phyloP scores from a whole-genome alignment of 176 grass and related monocot species.

The Aegilops bicornis region DNA sequence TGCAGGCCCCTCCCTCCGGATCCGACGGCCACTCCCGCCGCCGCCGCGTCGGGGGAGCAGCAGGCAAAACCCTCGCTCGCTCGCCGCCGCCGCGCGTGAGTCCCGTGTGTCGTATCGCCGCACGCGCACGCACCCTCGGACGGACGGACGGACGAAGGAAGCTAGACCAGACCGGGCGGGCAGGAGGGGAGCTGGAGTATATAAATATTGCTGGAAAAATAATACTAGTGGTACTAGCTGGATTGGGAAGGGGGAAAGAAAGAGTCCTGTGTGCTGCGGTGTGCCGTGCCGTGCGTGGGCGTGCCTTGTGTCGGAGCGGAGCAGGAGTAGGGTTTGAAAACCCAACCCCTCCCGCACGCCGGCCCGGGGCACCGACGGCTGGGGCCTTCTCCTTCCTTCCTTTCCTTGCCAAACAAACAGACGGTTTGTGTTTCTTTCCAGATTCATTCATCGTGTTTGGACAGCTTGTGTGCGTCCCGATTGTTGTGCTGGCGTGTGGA shows the following conservation, averaged over 20 bases:
- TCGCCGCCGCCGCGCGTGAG: too few relatives aligned
- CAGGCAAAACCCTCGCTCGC: constrained; percentile 43
- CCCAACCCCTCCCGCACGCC: background rate
- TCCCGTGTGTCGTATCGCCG: too few relatives aligned
- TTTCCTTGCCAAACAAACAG: too few relatives aligned
- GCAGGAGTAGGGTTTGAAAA: background rate
- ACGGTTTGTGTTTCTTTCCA: too few relatives aligned
- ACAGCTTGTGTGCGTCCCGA: too few relatives aligned
- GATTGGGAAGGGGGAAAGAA: background rate
- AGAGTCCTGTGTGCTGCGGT: background rate
- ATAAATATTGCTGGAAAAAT: background rate
- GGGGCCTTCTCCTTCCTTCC: too few relatives aligned
- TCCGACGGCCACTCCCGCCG: constrained; percentile 25
- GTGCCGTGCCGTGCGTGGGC: too few relatives aligned
- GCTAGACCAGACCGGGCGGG: too few relatives aligned
- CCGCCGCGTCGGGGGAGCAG: background rate
- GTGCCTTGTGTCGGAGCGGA: background rate
- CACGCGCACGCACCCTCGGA: background rate
- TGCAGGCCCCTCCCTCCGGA: constrained; percentile 31
- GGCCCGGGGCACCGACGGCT: too few relatives aligned
- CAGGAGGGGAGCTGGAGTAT: background rate
- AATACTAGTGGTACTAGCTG: background rate
- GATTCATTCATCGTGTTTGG: too few relatives aligned
- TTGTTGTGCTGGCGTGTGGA: too few relatives aligned
- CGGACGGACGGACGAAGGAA: background rate